phyloP scores from a whole-genome alignment of 805 yeast species.

The Lachancea mirantina region DNA sequence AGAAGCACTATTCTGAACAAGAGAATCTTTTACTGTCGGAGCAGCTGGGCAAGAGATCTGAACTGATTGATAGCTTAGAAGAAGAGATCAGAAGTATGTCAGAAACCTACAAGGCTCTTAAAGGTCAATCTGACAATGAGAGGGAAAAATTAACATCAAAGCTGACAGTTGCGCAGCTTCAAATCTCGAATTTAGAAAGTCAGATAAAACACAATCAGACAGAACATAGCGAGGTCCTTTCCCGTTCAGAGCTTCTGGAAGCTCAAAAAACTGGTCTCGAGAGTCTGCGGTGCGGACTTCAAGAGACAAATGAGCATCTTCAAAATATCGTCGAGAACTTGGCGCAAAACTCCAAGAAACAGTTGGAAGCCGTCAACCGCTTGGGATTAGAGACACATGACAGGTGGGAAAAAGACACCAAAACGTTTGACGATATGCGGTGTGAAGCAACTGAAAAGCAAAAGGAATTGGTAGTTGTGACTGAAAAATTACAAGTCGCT shows the following conservation, averaged over 20 bases:
- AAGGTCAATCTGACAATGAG: background rate
- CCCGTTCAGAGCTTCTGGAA: too few relatives aligned
- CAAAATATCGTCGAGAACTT: conserved; percentile 3
- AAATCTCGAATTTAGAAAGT: too few relatives aligned
- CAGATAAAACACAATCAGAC: too few relatives aligned
- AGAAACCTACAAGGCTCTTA: background rate
- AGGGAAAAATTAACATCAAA: too few relatives aligned
- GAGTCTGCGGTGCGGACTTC: conserved; percentile 4
- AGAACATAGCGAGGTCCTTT: too few relatives aligned
- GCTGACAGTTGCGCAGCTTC: too few relatives aligned
- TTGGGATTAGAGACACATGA: conserved; percentile 5
- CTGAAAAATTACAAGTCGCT: conserved; percentile 1
- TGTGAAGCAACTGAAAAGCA: conserved; percentile 3
- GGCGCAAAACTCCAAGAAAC: conserved; percentile 3
- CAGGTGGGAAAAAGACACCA: conserved; percentile 3
- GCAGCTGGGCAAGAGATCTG: too few relatives aligned
- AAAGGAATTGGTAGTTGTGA: conserved; percentile 1
- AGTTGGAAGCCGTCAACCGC: conserved; percentile 3
- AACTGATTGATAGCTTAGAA: too few relatives aligned
- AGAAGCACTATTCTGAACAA: too few relatives aligned
- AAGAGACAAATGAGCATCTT: conserved; percentile 3
- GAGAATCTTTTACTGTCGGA: too few relatives aligned
- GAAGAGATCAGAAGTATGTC: background rate
- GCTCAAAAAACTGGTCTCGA: conserved; percentile 3
- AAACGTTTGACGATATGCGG: background rate